These are phyloP conservation scores for Peterozyma toletana DNA, from an alignment of 805 yeast species.

Conservation along the genomic window DNA sequence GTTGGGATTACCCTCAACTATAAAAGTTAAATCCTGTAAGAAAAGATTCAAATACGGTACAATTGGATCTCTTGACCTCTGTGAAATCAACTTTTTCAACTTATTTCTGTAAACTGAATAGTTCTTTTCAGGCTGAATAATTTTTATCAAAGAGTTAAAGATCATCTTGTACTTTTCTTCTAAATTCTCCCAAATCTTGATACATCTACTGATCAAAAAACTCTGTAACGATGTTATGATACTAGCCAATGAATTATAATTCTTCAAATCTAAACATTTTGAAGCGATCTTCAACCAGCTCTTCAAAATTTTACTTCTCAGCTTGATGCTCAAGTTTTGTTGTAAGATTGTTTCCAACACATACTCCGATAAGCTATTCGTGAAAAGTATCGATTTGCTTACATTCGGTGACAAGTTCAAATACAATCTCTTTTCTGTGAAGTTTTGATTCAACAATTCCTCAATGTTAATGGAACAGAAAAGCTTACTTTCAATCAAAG, in stretches of 20 bases:
- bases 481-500: slow-evolving; percentile 62
- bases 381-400: slow-evolving; percentile 53
- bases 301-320: slow-evolving; percentile 48
- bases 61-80: slow-evolving; percentile 44
- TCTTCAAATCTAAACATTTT: slow-evolving; percentile 65
- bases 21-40: slow-evolving; percentile 72
- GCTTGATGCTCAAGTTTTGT: slow-evolving; percentile 38
- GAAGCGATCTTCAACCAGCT: slow-evolving; percentile 71
- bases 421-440: slow-evolving; percentile 50
- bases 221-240: slow-evolving; percentile 73
- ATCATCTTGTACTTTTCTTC: slow-evolving; percentile 54
- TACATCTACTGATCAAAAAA: slow-evolving; percentile 57
- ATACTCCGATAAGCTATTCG: slow-evolving; percentile 65
- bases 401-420: slow-evolving; percentile 58
- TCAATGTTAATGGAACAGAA: slow-evolving; percentile 57
- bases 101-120: slow-evolving; percentile 62
- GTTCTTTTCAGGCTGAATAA: slow-evolving; percentile 71
- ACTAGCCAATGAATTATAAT: slow-evolving; percentile 74
- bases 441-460: slow-evolving; percentile 61
- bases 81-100: slow-evolving; percentile 45
- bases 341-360: slow-evolving; percentile 63
- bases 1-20: slow-evolving; percentile 75
- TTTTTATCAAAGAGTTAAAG: slow-evolving; percentile 56
- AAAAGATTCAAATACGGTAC: slow-evolving; percentile 75
- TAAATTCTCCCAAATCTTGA: slow-evolving; percentile 48